phyloP scores from a whole-genome alignment of 1,284 basidiomycete species.

The Microbotryum silenes-acaulis region DNA sequence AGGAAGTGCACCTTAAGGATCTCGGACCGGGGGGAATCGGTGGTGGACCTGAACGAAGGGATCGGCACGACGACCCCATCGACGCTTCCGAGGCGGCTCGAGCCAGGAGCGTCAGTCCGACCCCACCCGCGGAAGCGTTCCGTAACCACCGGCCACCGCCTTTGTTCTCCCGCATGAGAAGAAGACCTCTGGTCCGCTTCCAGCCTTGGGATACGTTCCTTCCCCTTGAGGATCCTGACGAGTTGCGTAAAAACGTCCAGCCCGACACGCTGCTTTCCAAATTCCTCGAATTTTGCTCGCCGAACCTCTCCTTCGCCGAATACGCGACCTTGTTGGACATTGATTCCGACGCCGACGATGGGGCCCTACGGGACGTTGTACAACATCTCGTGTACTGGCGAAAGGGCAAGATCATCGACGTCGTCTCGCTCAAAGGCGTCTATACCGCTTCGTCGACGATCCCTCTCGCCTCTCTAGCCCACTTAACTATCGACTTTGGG shows the following conservation, averaged over 20 bases:
- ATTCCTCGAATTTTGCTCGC: conserved; percentile 44
- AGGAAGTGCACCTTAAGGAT: conserved; percentile 7
- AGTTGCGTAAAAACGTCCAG: conserved; percentile 49
- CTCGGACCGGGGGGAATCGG: too few species aligned
- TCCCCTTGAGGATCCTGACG: conserved; percentile 47
- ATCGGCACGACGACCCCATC: conserved; percentile 40
- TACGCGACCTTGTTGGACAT: conserved; percentile 35
- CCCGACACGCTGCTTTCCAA: conserved; percentile 45
- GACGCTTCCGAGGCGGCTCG: conserved; percentile 40
- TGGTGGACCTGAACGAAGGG: neutral
- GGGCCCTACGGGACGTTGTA: conserved; percentile 30
- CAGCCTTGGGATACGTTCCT: conserved; percentile 90
- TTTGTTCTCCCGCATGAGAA: conserved; percentile 27
- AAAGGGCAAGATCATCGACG: conserved; percentile 79
- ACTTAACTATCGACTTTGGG: too few species aligned
- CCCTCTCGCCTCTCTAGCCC: conserved; percentile 50
- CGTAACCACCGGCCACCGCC: conserved; percentile 15
- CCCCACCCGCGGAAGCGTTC: conserved; percentile 3
- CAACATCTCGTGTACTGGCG: conserved; percentile 68
- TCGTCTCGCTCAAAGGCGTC: conserved; percentile 72
- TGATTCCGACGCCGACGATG: conserved; percentile 15
- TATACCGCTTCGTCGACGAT: conserved; percentile 48
- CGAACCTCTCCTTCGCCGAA: conserved; percentile 40
- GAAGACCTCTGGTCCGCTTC: conserved; percentile 41
- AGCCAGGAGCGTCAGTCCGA: neutral